Base-by-base conservation (phyloP, 495 filamentous ascomycete genomes). In the Eremomyces bilateralis region DNA sequence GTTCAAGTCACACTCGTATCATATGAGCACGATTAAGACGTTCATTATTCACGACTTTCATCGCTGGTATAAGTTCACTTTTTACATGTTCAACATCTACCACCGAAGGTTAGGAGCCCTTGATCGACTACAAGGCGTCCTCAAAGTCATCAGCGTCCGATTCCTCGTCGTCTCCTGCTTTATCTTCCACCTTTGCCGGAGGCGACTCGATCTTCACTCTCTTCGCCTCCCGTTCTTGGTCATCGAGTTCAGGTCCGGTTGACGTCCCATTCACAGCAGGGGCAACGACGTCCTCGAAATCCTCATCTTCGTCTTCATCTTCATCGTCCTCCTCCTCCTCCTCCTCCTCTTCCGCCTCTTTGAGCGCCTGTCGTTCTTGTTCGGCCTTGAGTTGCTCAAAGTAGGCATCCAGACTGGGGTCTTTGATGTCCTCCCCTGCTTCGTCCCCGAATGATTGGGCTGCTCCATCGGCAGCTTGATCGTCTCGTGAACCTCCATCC, bases 371-470 rank as follows among this genome's bases (percentile, higher is more conserved):
- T 17, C 31, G 31, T 20, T 46, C 35, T 39, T 39, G 40, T 39
- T 69, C 57, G 4, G 57, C 63, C 38, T 63, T 60, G 19, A 72
- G 45, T 10, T 52, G 55, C 5, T 54, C 59, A 41, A 71, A 72
- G 31, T 65, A 62, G 29, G 62, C 59, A 15, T 61, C 60, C 29
- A 42, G 62, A 55, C 27, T 53, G 4, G 54, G 34, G 22, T 54
- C 59, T 64, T 32, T n/a, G 21, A 5, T 21, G 48, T 60, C 62
- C 21, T 65, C 62, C 25, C 70, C 69, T 24, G 59, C 55, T 29
- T 73, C 68, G 13, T 70, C 54, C 35, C 61, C 67, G 29, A 51
- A 51, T 31, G 57, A 45, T 38, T 60, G 60, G 4, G 58, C 37
- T 28, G 16, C 16, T 33, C 15, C 10, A 5, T 5, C 17, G 15